These are phyloP conservation scores for Xylaria sp. DNA, from an alignment of 2,329 filamentous ascomycete genomes.

Conservation along the genomic window DNA sequence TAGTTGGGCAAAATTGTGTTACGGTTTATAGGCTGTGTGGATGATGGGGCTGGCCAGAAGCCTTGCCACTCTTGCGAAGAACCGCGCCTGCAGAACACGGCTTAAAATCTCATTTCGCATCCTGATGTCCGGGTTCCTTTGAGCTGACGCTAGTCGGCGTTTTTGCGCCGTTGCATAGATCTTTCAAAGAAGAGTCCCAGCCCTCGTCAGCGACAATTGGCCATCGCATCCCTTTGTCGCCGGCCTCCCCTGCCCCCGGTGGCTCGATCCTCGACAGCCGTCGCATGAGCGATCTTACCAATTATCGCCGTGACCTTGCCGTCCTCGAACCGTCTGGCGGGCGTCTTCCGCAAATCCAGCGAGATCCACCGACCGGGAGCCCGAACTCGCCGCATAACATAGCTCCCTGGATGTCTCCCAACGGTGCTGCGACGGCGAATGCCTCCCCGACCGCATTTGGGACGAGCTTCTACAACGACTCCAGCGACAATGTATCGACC, in stretches of 20 bases:
- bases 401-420: constrained; percentile 60
- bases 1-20: not conserved
- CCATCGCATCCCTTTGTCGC: constrained; percentile 47
- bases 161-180: constrained; percentile 32
- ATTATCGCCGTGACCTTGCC: constrained; percentile 73
- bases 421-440: constrained; percentile 40
- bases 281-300: constrained; percentile 63
- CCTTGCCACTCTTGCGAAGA: too few species aligned
- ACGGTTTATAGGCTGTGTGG: too few species aligned
- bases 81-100: too few species aligned
- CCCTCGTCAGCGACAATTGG: constrained; percentile 53
- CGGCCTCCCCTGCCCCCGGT: constrained; percentile 46
- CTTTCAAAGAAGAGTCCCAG: constrained; percentile 47
- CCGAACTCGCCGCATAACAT: constrained; percentile 56
- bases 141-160: constrained; percentile 37
- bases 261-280: constrained; percentile 59
- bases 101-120: too few species aligned
- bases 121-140: too few species aligned
- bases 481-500: constrained; percentile 67
- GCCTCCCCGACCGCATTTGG: constrained; percentile 43
- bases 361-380: constrained; percentile 59
- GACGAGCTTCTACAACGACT: constrained; percentile 74
- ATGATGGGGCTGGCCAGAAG: too few species aligned
- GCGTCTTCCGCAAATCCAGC: constrained; percentile 61
- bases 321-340: constrained; percentile 65